Conservation (phyloP, 2,329 filamentous ascomycete species). For the Onygenales sp. region DNA sequence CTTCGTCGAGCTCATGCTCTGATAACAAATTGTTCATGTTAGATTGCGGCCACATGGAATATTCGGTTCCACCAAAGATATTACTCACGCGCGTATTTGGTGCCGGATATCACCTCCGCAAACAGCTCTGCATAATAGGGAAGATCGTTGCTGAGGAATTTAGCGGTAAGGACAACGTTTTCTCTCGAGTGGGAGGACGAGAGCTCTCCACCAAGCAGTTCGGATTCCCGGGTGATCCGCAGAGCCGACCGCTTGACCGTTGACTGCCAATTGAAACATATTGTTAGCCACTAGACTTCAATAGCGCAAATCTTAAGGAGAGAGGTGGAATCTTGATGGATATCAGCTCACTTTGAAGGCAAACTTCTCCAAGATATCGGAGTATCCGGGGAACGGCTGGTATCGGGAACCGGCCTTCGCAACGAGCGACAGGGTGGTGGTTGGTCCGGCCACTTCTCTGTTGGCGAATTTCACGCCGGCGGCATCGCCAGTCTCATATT, state of each 20-base stretch:
- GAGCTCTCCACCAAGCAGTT: conserved; percentile 89
- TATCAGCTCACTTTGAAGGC: conserved; percentile 73
- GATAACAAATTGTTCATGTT: conserved; percentile 9
- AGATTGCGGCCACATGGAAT: conserved; percentile 4
- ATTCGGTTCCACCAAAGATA: not conserved
- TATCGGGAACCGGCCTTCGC: conserved; percentile 92
- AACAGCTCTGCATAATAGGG: conserved; percentile 96
- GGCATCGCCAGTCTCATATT: conserved; percentile 79
- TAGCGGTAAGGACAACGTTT: conserved; percentile 83
- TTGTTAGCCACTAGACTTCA: conserved; percentile 5
- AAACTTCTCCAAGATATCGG: conserved; percentile 85
- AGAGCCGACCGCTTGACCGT: conserved; percentile 81
- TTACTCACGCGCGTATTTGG: conserved; percentile 63
- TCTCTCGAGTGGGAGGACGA: conserved; percentile 83
- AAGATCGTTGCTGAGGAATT: conserved; percentile 89
- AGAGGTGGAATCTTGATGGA: not conserved
- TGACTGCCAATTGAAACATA: conserved; percentile 47
- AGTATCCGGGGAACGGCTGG: conserved; percentile 79
- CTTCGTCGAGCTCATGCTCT: conserved; percentile 89
- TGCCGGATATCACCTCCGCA: conserved; percentile 79
- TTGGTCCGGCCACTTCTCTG: conserved; percentile 79
- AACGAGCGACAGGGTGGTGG: conserved; percentile 83
- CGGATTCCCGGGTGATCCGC: conserved; percentile 87
- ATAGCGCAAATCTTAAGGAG: too few relatives aligned
- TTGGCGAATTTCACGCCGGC: conserved; percentile 86